These are phyloP conservation scores for Musa balbisiana DNA, from an alignment of 202 grass and related monocot species.

Conservation along the genomic window DNA sequence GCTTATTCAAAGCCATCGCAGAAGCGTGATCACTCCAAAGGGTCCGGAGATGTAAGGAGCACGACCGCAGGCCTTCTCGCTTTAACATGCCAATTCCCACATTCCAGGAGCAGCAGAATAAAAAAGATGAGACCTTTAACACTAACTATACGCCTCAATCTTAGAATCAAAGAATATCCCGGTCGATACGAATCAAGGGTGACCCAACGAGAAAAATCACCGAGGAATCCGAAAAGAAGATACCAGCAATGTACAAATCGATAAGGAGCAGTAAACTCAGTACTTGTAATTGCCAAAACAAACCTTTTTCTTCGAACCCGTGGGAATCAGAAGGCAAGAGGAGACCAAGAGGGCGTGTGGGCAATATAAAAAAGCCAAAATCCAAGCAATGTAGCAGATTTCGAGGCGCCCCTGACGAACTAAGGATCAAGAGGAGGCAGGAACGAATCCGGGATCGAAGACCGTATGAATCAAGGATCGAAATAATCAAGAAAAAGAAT, in stretches of 20 bases:
- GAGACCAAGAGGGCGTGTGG: too few relatives aligned
- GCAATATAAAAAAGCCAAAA: too few relatives aligned
- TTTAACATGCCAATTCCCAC: slow-evolving; percentile 8
- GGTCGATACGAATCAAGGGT: neutral
- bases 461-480: too few relatives aligned
- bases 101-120: neutral
- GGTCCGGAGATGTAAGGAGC: neutral
- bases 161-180: neutral
- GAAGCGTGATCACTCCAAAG: neutral
- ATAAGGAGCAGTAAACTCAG: too few relatives aligned
- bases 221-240: neutral
- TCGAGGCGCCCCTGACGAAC: too few relatives aligned
- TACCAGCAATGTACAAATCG: neutral
- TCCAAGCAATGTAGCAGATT: too few relatives aligned
- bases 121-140: neutral
- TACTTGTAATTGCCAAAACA: too few relatives aligned
- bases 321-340: too few relatives aligned
- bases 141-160: neutral
- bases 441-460: too few relatives aligned
- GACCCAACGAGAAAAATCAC: neutral
- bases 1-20: slow-evolving; percentile 3
- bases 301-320: too few relatives aligned
- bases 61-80: neutral
- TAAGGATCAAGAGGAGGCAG: too few relatives aligned
- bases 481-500: too few relatives aligned